Evolutionary conservation across 345 rosid genomes (phyloP), one percentile per base, ranked within the genome.

Genomic region (Eucalyptus pumila): DNA sequence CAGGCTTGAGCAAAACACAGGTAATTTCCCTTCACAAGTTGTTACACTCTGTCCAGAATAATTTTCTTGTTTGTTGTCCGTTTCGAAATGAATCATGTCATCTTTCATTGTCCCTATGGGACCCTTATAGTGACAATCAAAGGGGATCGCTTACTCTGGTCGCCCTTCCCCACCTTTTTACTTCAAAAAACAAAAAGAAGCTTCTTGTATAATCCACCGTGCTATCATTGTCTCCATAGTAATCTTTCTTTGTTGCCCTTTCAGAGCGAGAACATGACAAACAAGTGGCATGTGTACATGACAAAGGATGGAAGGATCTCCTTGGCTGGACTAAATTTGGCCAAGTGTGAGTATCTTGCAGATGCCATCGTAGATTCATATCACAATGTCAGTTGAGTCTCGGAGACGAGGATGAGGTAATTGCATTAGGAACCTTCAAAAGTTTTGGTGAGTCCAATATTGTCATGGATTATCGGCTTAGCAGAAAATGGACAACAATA

Each of bases 281-380:
- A 93, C 90, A 96, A 96, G 91, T 98, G 99, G 99, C 99, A 95
- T 85, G 91, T 98, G 27, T 98, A 96, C 95, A 95, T 98, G 99
- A 96, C 98, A 12, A 96, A 96, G 94, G 99, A 97, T 13, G 99
- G 99, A 90, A 95, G 99, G 54, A 98, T 98, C 91, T 96, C 99
- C 15, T 88, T 98, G 89, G 99, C 99, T 1, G 99, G 99, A 89
- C 91, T 98, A 85, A 94, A 96, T 83, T 89, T 98, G 93, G 99
- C 98, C 40, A 98, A 98, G 92, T 98, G 98, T 56, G 97, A 98
- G 86, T 94, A 96, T 91, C 99, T 96, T 80, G 98, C 99, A 1
- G 99, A 97, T 90, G 98, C 99, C 21, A 95, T 98, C 86, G 89
- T 95, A 3, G 99, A 98, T 91, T 96, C 99, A 4, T 96, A 90